phyloP scores from a whole-genome alignment of 2,329 filamentous ascomycete genomes.

The Xylariaceae sp. region DNA sequence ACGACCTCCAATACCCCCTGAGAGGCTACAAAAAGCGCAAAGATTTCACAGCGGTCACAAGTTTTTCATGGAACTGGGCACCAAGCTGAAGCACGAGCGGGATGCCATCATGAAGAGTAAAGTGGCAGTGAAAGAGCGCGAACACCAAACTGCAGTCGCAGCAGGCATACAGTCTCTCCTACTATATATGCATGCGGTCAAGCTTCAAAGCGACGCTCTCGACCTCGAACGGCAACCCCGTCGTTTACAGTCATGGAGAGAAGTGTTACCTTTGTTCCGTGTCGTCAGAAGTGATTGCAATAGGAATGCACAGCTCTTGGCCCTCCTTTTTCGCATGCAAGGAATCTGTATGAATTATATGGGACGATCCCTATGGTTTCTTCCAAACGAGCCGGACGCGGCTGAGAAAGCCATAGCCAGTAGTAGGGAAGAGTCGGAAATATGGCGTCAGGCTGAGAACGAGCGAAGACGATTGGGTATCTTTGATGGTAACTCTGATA shows the following conservation, averaged over 20 bases:
- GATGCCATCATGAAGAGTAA: constrained; percentile 51
- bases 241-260: constrained; percentile 44
- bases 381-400: constrained; percentile 30
- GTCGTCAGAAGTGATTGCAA: constrained; percentile 36
- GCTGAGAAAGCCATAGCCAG: constrained; percentile 31
- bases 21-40: constrained; percentile 38
- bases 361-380: constrained; percentile 34
- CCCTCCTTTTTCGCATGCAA: constrained; percentile 40
- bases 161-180: constrained; percentile 40
- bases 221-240: constrained; percentile 50
- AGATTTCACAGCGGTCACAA: constrained; percentile 45
- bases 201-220: constrained; percentile 53
- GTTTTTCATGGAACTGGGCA: constrained; percentile 50
- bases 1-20: constrained; percentile 42
- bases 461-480: constrained; percentile 35
- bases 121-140: constrained; percentile 29
- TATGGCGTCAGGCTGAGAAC: constrained; percentile 37
- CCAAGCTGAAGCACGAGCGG: constrained; percentile 60
- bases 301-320: constrained; percentile 29
- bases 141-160: constrained; percentile 37
- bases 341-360: constrained; percentile 37
- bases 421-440: constrained; percentile 37
- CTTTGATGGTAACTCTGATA: constrained; percentile 32
- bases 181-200: constrained; percentile 59
- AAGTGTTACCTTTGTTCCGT: constrained; percentile 35